phyloP scores from a whole-genome alignment of 495 filamentous ascomycete genomes.

The Lichina pygmaea region DNA sequence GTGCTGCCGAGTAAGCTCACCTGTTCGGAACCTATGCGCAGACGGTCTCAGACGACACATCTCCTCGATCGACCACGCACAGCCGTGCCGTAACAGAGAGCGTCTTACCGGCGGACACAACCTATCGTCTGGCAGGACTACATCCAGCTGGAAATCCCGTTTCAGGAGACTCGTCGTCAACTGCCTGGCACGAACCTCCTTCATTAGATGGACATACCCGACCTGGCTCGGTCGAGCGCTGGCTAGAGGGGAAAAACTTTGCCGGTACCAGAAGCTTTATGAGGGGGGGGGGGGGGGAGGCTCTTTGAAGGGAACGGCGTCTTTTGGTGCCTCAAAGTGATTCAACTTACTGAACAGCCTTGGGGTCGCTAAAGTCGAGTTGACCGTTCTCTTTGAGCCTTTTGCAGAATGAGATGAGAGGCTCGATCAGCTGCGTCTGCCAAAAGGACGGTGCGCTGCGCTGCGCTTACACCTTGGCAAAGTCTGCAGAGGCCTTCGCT shows the following conservation, averaged over 20 bases:
- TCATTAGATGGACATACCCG: neutral
- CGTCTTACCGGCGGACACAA: conserved; percentile 63
- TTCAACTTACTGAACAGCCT: conserved; percentile 31
- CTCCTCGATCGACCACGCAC: neutral
- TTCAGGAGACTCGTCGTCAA: conserved; percentile 57
- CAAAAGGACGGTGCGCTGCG: too few relatives aligned
- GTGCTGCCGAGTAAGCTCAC: conserved; percentile 3
- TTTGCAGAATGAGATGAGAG: conserved; percentile 1
- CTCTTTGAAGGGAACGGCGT: too few relatives aligned
- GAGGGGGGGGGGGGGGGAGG: neutral
- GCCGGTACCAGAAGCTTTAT: neutral
- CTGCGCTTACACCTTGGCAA: conserved; percentile 24
- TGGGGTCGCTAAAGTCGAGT: conserved; percentile 61
- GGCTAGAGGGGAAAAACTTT: neutral
- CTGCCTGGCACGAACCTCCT: conserved; percentile 19
- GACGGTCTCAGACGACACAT: too few relatives aligned
- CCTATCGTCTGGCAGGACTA: conserved; percentile 48
- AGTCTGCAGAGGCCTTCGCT: conserved; percentile 26
- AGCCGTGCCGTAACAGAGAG: neutral
- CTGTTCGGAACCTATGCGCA: conserved; percentile 37
- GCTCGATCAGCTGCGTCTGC: neutral
- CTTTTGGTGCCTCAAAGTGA: too few relatives aligned
- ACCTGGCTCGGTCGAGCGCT: too few relatives aligned
- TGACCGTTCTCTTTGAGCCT: conserved; percentile 33
- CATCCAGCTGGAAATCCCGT: conserved; percentile 41